phyloP scores from a whole-genome alignment of 78 protist genomes.

The Dictyostelium firmibasis region DNA sequence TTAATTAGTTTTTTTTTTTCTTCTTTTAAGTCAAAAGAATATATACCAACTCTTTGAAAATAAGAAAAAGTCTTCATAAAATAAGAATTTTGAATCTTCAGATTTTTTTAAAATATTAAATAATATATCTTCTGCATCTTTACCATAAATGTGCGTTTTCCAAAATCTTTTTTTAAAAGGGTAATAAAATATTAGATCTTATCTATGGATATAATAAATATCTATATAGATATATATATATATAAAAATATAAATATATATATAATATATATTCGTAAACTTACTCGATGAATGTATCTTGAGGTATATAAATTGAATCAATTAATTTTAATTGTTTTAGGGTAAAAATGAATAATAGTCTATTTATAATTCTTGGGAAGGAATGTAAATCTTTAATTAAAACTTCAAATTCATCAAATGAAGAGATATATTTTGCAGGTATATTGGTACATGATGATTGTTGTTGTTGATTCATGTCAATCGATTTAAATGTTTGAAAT shows the following conservation, averaged over 20 bases:
- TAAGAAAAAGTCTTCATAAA: slow-evolving; percentile 55
- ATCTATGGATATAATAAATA: too few species aligned
- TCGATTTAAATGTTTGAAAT: slow-evolving; percentile 4
- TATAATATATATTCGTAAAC: too few species aligned
- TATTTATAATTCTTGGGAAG: slow-evolving; percentile 34
- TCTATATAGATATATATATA: too few species aligned
- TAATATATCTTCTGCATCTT: slow-evolving; percentile 56
- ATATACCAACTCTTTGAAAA: slow-evolving; percentile 49
- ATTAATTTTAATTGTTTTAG: neutral
- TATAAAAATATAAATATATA: neutral
- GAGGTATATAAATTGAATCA: slow-evolving; percentile 15
- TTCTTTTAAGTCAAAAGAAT: neutral
- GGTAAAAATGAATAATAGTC: slow-evolving; percentile 27
- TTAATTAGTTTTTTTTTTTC: neutral
- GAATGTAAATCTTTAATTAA: slow-evolving; percentile 16
- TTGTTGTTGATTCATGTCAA: neutral
- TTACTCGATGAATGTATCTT: slow-evolving; percentile 43
- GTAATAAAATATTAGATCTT: too few species aligned
- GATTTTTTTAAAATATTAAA: slow-evolving; percentile 48
- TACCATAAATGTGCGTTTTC: slow-evolving; percentile 9
- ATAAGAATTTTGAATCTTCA: slow-evolving; percentile 22
- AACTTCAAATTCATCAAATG: slow-evolving; percentile 56
- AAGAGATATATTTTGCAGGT: neutral
- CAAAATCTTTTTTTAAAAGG: slow-evolving; percentile 13
- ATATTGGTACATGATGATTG: neutral